A percentile compares a stretch with the other conserved stretches of the same genome.
Evolutionary conservation across 306 rosid genomes (phyloP).

Genomic region (Citrullus amarus): DNA sequence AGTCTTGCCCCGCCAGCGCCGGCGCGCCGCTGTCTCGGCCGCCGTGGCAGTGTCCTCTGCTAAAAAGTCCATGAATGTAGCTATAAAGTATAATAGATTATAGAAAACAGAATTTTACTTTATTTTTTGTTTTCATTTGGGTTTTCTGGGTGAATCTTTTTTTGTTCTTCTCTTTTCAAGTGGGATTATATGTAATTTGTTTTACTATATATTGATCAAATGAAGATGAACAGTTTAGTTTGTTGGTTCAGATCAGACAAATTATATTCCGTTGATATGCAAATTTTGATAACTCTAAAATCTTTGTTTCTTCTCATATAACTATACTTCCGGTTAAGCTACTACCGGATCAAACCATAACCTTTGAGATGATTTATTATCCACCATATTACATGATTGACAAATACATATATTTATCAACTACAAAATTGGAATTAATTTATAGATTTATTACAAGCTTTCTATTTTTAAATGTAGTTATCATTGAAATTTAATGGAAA

Average conservation of each 20-base stretch:
- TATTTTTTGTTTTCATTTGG: too few relatives aligned
- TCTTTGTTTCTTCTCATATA: not conserved
- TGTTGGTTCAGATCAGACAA: not conserved
- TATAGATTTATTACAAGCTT: too few relatives aligned
- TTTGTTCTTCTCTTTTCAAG: not conserved
- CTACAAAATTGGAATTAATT: not conserved
- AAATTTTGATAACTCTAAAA: not conserved
- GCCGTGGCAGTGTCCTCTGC: constrained; percentile 34
- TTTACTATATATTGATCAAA: too few relatives aligned
- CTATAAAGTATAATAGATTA: too few relatives aligned
- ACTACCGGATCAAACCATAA: too few relatives aligned
- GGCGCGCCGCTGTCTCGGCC: constrained; percentile 44
- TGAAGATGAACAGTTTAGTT: not conserved
- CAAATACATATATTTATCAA: not conserved
- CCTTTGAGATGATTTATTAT: too few relatives aligned
- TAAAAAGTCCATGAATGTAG: constrained; percentile 15
- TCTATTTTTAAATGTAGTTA: too few relatives aligned
- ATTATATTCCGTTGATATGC: too few relatives aligned
- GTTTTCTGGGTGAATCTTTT: too few relatives aligned
- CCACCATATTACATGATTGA: too few relatives aligned
- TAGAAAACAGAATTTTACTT: not conserved
- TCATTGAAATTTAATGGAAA: too few relatives aligned
- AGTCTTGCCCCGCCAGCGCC: constrained; percentile 43
- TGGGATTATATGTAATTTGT: not conserved
- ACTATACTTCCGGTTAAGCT: not conserved